These are phyloP conservation scores for Ampelocalamus luodianensis DNA, from an alignment of 176 grass and related monocot genomes.

Conservation along the genomic window DNA sequence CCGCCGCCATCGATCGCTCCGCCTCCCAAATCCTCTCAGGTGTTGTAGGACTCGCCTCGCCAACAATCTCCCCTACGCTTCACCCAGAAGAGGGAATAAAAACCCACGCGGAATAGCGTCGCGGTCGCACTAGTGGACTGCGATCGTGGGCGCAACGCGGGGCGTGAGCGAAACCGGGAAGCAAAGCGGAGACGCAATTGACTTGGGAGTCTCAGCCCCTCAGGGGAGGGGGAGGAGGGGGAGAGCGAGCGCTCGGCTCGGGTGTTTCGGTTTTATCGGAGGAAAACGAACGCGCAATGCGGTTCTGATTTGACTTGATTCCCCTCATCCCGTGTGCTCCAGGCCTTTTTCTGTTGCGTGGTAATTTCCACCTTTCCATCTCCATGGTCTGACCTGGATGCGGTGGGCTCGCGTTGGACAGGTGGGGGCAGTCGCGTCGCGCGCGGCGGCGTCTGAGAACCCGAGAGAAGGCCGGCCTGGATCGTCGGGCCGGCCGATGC, in stretches of 20 bases:
- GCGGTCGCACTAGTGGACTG: background rate
- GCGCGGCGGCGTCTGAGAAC: conserved; percentile 41
- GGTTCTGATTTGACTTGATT: conserved; percentile 2
- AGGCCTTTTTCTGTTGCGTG: background rate
- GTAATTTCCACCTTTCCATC: background rate
- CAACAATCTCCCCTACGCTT: background rate
- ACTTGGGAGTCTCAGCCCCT: background rate
- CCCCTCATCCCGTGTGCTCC: background rate
- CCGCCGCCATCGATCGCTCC: conserved; percentile 11
- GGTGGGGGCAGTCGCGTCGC: background rate
- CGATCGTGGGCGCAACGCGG: conserved; percentile 47
- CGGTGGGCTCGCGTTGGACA: background rate
- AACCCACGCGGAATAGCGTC: background rate
- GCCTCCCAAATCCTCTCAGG: background rate
- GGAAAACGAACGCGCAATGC: conserved; percentile 13
- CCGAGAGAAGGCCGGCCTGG: conserved; percentile 40
- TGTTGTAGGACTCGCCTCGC: background rate
- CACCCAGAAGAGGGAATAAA: background rate
- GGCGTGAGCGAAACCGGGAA: background rate
- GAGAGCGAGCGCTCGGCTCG: background rate
- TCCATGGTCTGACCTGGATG: conserved; percentile 7
- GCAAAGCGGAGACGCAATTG: conserved; percentile 4
- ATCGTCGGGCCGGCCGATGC: background rate
- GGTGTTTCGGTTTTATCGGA: conserved; percentile 42
- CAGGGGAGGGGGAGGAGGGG: background rate